Percentiles rank a stretch among this genome's conserved stretches.
These are phyloP conservation scores for Lasiodiplodia sp. DNA, from an alignment of 2,329 filamentous ascomycete genomes.

Conservation along the genomic window DNA sequence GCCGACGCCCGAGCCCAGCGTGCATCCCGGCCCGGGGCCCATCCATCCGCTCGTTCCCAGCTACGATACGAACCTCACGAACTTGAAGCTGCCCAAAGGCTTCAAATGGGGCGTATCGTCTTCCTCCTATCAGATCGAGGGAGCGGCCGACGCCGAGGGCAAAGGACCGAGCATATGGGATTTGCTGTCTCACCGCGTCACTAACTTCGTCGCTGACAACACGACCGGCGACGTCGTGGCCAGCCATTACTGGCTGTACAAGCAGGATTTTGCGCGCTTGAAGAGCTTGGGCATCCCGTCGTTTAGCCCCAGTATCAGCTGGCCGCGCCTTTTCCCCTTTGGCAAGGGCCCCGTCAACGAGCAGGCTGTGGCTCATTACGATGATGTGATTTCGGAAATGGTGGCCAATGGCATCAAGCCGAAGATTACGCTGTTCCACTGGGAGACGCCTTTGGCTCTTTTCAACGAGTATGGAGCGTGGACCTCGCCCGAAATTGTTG, in stretches of 20 bases:
- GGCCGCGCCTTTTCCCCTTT: slow-evolving; percentile 50
- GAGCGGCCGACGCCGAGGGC: slow-evolving; percentile 52
- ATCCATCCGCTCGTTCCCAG: slow-evolving; percentile 54
- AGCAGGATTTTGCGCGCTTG: slow-evolving; percentile 52
- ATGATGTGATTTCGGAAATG: slow-evolving; percentile 49
- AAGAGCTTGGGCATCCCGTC: slow-evolving; percentile 42
- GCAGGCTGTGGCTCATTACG: slow-evolving; percentile 47
- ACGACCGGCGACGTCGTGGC: slow-evolving; percentile 51
- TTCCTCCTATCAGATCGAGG: slow-evolving; percentile 53
- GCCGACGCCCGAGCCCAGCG: slow-evolving; percentile 53
- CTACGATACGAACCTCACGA: slow-evolving; percentile 42
- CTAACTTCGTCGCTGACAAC: slow-evolving; percentile 51
- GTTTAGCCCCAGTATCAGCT: slow-evolving; percentile 48
- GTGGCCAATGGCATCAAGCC: slow-evolving; percentile 46
- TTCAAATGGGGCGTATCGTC: slow-evolving; percentile 54
- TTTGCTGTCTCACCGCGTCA: slow-evolving; percentile 50
- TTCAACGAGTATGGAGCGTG: slow-evolving; percentile 53
- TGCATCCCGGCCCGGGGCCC: slow-evolving; percentile 44
- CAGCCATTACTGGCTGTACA: slow-evolving; percentile 53
- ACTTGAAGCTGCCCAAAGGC: slow-evolving; percentile 50
- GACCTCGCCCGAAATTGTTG: slow-evolving; percentile 49
- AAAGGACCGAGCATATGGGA: slow-evolving; percentile 56
- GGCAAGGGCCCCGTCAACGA: slow-evolving; percentile 48
- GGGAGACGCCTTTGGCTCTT: slow-evolving; percentile 52
- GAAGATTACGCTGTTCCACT: slow-evolving; percentile 51